A percentile compares a stretch with the other conserved stretches of the same genome.
Conservation (phyloP, 2,329 filamentous ascomycete genomes). For the Nothophoma quercina region DNA sequence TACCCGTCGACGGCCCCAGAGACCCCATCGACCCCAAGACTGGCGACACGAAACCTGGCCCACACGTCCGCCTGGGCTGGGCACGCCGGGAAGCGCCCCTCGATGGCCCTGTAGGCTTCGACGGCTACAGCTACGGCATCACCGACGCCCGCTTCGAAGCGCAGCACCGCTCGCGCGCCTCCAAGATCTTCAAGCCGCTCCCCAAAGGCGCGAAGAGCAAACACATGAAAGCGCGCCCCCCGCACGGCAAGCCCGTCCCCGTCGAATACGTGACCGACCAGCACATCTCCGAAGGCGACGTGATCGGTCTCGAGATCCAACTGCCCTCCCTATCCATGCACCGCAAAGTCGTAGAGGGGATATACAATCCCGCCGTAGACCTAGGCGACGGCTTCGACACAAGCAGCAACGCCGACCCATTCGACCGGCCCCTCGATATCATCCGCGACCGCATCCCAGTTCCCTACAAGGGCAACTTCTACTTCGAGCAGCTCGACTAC, state of each 20-base stretch:
- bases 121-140: slow-evolving; percentile 92
- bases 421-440: slow-evolving; percentile 74
- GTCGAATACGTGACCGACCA: slow-evolving; percentile 67
- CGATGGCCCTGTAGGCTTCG: slow-evolving; percentile 84
- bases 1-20: slow-evolving; percentile 58
- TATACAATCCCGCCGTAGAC: slow-evolving; percentile 87
- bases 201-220: slow-evolving; percentile 50
- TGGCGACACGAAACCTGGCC: slow-evolving; percentile 58
- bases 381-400: slow-evolving; percentile 65
- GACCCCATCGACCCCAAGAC: slow-evolving; percentile 44
- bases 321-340: slow-evolving; percentile 86
- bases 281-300: slow-evolving; percentile 85
- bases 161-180: slow-evolving; percentile 91
- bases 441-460: slow-evolving; percentile 96
- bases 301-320: slow-evolving; percentile 91
- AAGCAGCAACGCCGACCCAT: slow-evolving; percentile 37
- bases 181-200: slow-evolving; percentile 71
- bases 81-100: slow-evolving; percentile 80
- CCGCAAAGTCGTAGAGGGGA: slow-evolving; percentile 84
- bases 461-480: slow-evolving; percentile 89
- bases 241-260: slow-evolving; percentile 44
- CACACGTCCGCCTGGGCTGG: slow-evolving; percentile 82
- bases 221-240: slow-evolving; percentile 49
- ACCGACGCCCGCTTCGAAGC: slow-evolving; percentile 90
- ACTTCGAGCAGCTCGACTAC: slow-evolving; percentile 93